Evolutionary conservation across 2,329 filamentous ascomycete genomes (phyloP), one percentile per base, ranked within the genome.

Genomic region (Pseudogymnoascus sp.): DNA sequence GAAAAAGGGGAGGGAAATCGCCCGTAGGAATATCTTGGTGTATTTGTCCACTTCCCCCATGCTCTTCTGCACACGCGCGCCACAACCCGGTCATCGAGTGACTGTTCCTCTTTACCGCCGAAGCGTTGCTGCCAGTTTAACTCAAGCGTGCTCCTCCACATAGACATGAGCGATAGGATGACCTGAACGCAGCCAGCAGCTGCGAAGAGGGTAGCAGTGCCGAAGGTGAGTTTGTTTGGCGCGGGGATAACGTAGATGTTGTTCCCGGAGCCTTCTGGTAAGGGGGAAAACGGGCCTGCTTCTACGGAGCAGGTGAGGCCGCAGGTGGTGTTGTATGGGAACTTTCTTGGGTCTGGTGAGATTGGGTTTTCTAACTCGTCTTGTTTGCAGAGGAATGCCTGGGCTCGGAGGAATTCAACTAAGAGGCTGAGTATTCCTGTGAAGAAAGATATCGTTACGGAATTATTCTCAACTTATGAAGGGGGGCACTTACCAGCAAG

Each of bases 181-280:
- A 85, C 83, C 0, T 85, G 84, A 2, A 89, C 80, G 63, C 84
- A 88, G 65, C 84, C 87, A 1, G 82, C 86, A 1, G 85, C 84
- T 0, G 84, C 80, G 1, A 89, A 75, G 2, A 89, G 77, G 8
- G 82, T 87, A 0, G 77, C 83, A 0, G 84, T 79, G 56, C 81
- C 80, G 68, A 88, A 87, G 0, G 80, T 82, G 23, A 89, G 74
- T 11, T 71, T 75, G 3, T 75, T 67, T 0, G 86, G 86, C 0
- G 78, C 79, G 0, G 84, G 84, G 25, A 89, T 81, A 3, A 88
- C 80, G 59, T 84, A 86, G 16, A 88, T 84, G 59, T 87, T 81
- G 67, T 82, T 81, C 0, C 82, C 80, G 0, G 84, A 77, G 2
- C 79, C 82, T 1, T 74, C 70, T 61, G 86, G 77, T 71, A 88